Evolutionary conservation across 2,329 filamentous ascomycete genomes (phyloP), one percentile per base, ranked within the genome.

Genomic region (Talaromyces albobiverticillius): DNA sequence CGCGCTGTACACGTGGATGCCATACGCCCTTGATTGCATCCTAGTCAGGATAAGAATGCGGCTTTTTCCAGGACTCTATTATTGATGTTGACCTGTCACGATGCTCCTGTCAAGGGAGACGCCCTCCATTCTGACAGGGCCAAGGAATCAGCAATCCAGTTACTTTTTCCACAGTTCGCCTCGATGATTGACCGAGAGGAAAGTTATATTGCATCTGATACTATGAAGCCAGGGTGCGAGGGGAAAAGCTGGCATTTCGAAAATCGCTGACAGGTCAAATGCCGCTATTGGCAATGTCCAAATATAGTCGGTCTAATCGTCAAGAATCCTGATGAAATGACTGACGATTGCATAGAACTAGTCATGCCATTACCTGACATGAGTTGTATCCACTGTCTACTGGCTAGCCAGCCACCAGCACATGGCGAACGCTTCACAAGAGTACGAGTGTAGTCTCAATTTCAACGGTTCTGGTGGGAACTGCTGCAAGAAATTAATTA

Each of bases 221-320:
- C 4, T 38, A 16, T 29, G n/a, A 29, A 45, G 13, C 14, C 22
- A 26, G 14, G 16, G n/a, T 31, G 20, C 31, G 42, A 46, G 50
- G 40, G 32, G 13, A 22, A 29, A 43, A 16, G 20, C 4, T 16
- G 5, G 23, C 2, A 10, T 20, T 7, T 14, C 36, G 34, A 32
- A 20, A 42, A 42, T 50, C 41, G 38, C 40, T 54, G 53, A 54
- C 53, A 54, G 40, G 42, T 54, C 46, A 25, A 29, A 54, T 54
- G 46, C 38, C 41, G 31, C 51, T 54, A 47, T 43, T 22, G 29
- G 25, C 25, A 26, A 43, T 34, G 8, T 6, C 26, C 26, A 10
- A 10, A 29, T 29, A 29, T 29, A n/a, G n/a, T n/a, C n/a, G n/a
- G n/a, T n/a, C n/a, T n/a, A n/a, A n/a, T n/a, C n/a, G n/a, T n/a